Base-by-base conservation (phyloP, 2,329 filamentous ascomycete species). In the Botrytis galanthina region DNA sequence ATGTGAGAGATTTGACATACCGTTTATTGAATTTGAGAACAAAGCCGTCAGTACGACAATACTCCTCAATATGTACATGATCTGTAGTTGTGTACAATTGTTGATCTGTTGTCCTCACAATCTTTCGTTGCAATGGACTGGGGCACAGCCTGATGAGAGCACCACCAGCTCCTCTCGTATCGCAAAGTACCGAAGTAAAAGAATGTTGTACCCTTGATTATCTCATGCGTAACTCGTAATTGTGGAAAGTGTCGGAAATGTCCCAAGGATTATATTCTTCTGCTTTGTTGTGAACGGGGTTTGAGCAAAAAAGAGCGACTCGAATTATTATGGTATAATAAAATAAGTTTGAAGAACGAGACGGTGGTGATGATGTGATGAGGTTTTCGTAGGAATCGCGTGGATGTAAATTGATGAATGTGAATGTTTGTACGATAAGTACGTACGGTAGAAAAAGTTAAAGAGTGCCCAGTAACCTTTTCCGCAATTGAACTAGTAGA, bases 51-150 rank as follows among this genome's bases (percentile, higher is more conserved):
- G 76, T 16, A 78, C 75, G 69, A 77, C 74, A 71, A 80, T 75
- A 54, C 75, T 76, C 73, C 54, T 74, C 71, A 79, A 74, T 71
- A 78, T 74, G 73, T 77, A 77, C 78, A 79, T 77, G 72, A 67
- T 77, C 72, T 64, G 37, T 18, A 44, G 32, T n/a, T 60, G 71
- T 60, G 66, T 44, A 72, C 59, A 54, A 48, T 63, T 63, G 48
- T 26, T 63, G 39, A 37, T 2, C 32, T 60, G 71, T 61, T 71
- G 69, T 64, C 69, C 69, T 64, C 42, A 22, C 63, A 48, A n/a
- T 44, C 48, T 22, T 68, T 29, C 46, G 60, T 68, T 32, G 62
- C 39, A 35, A 72, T 60, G 48, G 48, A 42, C 66, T 68, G 66
- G 39, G 26, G 66, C 66, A 68, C 66, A 57, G 66, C 48, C 48